Evolutionary conservation across 2,329 filamentous ascomycete species (phyloP).

Genomic region (Trichoderma semiorbis): DNA sequence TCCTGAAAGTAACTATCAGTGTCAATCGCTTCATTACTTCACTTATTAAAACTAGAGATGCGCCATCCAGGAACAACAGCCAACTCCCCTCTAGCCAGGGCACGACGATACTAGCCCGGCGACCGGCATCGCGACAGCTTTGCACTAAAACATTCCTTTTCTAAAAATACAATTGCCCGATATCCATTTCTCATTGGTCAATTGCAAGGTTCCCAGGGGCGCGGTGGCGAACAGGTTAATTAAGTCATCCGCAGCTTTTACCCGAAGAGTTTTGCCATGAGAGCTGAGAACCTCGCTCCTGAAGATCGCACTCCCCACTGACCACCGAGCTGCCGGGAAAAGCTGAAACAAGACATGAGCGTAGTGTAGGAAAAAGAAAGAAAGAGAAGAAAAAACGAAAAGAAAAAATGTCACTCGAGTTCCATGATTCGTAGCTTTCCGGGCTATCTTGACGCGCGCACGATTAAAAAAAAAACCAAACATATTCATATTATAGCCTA

Average conservation of each 20-base stretch:
- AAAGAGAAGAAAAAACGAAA: neutral
- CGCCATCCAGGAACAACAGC: neutral
- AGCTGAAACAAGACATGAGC: neutral
- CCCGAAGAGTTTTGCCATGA: neutral
- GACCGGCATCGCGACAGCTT: neutral
- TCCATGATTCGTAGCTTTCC: neutral
- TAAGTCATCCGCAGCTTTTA: conserved; percentile 4
- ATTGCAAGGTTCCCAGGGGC: neutral
- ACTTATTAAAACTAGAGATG: neutral
- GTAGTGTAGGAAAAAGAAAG: neutral
- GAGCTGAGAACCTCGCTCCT: neutral
- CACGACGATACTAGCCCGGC: neutral
- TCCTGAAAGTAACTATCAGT: neutral
- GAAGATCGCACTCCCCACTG: neutral
- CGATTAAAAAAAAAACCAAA: neutral
- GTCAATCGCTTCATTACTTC: neutral
- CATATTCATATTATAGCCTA: neutral
- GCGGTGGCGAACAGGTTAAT: neutral
- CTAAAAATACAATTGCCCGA: neutral
- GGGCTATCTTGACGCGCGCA: neutral
- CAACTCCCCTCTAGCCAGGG: neutral
- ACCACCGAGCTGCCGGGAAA: neutral
- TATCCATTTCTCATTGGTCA: neutral
- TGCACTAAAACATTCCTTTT: neutral
- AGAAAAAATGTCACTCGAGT: neutral